Percentiles rank a stretch among this genome's conserved stretches.
Evolutionary conservation across 2,329 filamentous ascomycete genomes (phyloP).

Genomic region (Claviceps citrina): DNA sequence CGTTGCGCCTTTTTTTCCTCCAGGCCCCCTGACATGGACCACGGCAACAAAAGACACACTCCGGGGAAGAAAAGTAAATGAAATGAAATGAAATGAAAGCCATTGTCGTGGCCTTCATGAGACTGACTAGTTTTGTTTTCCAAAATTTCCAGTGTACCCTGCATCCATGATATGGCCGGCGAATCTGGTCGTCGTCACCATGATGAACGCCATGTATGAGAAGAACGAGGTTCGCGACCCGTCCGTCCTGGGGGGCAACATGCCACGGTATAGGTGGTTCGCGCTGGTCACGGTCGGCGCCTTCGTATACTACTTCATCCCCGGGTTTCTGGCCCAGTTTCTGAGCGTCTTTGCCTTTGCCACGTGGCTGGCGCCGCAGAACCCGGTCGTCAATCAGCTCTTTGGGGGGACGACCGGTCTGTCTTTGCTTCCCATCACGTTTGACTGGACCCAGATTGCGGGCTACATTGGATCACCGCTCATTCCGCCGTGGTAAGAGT

Average conservation of each 20-base stretch:
- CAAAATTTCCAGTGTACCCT: constrained; percentile 38
- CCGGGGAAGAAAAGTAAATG: no score
- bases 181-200: constrained; percentile 47
- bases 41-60: background rate
- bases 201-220: constrained; percentile 63
- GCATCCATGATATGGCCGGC: constrained; percentile 63
- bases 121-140: background rate
- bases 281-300: constrained; percentile 38
- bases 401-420: constrained; percentile 56
- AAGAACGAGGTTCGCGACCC: constrained; percentile 32
- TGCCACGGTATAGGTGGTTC: constrained; percentile 53
- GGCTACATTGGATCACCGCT: constrained; percentile 54
- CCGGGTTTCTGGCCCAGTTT: constrained; percentile 53
- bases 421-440: constrained; percentile 54
- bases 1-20: background rate
- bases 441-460: constrained; percentile 61
- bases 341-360: constrained; percentile 55
- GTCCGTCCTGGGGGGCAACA: constrained; percentile 43
- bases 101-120: background rate
- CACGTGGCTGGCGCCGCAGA: constrained; percentile 58
- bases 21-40: background rate
- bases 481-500: constrained; percentile 48
- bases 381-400: constrained; percentile 52
- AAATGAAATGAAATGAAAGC: no score
- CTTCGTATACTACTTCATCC: constrained; percentile 54